Evolutionary conservation across 2,329 filamentous ascomycete genomes (phyloP).

Genomic region (Phialophora expanda): DNA sequence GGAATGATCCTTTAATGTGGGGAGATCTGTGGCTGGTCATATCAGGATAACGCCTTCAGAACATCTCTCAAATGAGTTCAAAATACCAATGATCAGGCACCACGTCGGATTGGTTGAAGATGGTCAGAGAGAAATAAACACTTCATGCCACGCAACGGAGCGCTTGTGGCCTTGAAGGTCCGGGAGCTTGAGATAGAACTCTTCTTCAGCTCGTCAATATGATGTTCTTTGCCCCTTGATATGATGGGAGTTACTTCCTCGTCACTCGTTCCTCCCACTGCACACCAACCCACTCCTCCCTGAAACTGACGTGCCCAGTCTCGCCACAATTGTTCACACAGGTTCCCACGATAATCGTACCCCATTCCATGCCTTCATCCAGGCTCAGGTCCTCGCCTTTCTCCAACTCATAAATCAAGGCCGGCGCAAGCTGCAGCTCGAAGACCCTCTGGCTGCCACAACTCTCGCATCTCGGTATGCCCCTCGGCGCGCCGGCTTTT

Average conservation of each 20-base stretch:
- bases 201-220: background rate
- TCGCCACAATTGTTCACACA: slow-evolving; percentile 78
- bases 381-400: slow-evolving; percentile 63
- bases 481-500: slow-evolving; percentile 34
- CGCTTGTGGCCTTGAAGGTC: too few relatives aligned
- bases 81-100: background rate
- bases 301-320: slow-evolving; percentile 72
- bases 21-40: background rate
- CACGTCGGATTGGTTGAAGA: background rate
- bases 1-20: background rate
- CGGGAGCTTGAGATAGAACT: background rate
- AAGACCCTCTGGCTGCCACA: slow-evolving; percentile 80
- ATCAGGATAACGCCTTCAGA: background rate
- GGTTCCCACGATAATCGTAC: slow-evolving; percentile 84
- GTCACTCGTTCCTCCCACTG: slow-evolving; percentile 82
- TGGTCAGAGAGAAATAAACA: background rate
- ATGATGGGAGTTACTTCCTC: slow-evolving; percentile 28
- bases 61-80: background rate
- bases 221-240: background rate
- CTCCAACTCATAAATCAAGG: slow-evolving; percentile 88
- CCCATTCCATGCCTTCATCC: slow-evolving; percentile 94
- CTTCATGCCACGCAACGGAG: too few relatives aligned
- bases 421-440: slow-evolving; percentile 89
- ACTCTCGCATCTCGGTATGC: slow-evolving; percentile 75
- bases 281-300: slow-evolving; percentile 97